These are phyloP conservation scores for Syncephalastrum monosporum DNA, from an alignment of 371 early-diverging fungal genomes.

Conservation along the genomic window DNA sequence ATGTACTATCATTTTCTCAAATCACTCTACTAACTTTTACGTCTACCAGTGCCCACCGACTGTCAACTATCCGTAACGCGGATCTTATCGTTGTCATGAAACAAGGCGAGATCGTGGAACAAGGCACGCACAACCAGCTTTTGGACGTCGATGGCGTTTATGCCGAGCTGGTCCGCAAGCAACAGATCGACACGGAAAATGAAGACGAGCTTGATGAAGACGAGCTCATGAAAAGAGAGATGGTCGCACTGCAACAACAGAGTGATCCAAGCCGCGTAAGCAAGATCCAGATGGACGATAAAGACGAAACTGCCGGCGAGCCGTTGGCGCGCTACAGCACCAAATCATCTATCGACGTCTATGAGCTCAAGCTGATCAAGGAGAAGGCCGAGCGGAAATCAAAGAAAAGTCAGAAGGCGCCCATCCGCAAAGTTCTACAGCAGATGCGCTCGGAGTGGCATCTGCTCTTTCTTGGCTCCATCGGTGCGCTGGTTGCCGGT, in stretches of 20 bases:
- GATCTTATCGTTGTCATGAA: slow-evolving; percentile 76
- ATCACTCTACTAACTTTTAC: slow-evolving; percentile 68
- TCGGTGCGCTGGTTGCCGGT: slow-evolving; percentile 54
- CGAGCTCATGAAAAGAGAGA: slow-evolving; percentile 10
- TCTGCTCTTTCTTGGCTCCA: slow-evolving; percentile 31
- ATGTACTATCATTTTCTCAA: background rate
- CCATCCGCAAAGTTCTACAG: slow-evolving; percentile 29
- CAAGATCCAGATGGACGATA: slow-evolving; percentile 4
- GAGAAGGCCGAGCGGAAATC: slow-evolving; percentile 36
- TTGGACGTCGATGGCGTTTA: slow-evolving; percentile 40
- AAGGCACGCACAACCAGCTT: slow-evolving; percentile 62
- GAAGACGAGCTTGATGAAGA: slow-evolving; percentile 14
- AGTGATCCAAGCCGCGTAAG: slow-evolving; percentile 2
- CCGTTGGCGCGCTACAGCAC: slow-evolving; percentile 5
- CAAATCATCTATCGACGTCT: slow-evolving; percentile 20
- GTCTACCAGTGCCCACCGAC: slow-evolving; percentile 82
- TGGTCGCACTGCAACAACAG: background rate
- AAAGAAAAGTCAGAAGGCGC: slow-evolving; percentile 38
- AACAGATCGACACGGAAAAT: slow-evolving; percentile 28
- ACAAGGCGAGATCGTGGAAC: slow-evolving; percentile 64
- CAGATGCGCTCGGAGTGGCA: slow-evolving; percentile 40
- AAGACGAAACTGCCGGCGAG: slow-evolving; percentile 7
- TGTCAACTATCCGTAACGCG: slow-evolving; percentile 71
- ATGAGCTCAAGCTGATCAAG: slow-evolving; percentile 24
- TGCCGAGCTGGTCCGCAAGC: slow-evolving; percentile 46